These are phyloP conservation scores for Platanus orientalis DNA, from an alignment of 164 flowering plant species.

Conservation along the genomic window DNA sequence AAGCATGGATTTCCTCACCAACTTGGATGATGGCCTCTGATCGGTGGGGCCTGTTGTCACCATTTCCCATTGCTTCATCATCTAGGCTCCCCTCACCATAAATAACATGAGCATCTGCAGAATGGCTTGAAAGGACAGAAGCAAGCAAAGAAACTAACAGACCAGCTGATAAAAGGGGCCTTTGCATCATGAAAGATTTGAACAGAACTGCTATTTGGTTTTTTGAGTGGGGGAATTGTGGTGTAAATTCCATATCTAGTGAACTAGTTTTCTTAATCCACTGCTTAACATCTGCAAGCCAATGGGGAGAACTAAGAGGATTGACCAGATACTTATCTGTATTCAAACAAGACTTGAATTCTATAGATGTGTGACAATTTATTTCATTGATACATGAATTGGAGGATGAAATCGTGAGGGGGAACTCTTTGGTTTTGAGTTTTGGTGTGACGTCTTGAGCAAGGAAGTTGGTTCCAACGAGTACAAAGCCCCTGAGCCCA, in stretches of 20 bases:
- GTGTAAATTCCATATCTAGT: too few species aligned
- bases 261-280: too few species aligned
- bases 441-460: not conserved
- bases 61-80: not conserved
- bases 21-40: too few species aligned
- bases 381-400: too few species aligned
- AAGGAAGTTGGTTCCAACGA: conserved; percentile 1
- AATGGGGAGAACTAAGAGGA: not conserved
- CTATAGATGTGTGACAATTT: not conserved
- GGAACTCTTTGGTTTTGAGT: not conserved
- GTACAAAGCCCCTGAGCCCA: conserved; percentile 1
- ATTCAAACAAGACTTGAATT: not conserved
- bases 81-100: not conserved
- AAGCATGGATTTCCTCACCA: not conserved
- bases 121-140: conserved; percentile 1
- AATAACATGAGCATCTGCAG: not conserved
- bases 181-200: not conserved
- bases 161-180: not conserved
- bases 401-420: not conserved
- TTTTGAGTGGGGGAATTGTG: not conserved
- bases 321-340: not conserved
- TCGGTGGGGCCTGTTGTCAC: not conserved
- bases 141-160: conserved; percentile 4
- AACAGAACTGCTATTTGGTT: not conserved
- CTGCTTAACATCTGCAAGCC: not conserved